A percentile compares a stretch with the other conserved stretches of the same genome.
Evolutionary conservation across 768 basidiomycete species (phyloP).

Genomic region (Gymnopilus junonius): DNA sequence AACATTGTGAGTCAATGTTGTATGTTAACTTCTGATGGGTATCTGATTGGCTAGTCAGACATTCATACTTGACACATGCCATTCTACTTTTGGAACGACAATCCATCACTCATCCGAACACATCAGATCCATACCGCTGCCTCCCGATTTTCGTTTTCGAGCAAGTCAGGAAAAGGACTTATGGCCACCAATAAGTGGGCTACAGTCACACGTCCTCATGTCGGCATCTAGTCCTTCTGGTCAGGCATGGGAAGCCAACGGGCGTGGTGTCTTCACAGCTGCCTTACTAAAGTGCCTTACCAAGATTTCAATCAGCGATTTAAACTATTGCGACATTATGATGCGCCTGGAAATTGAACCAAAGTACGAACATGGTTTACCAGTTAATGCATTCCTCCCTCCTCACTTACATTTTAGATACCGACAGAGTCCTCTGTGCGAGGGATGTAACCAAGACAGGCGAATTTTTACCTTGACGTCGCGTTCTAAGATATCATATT

Average conservation of each 20-base stretch:
- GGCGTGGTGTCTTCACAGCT: slow-evolving; percentile 6
- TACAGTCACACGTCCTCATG: slow-evolving; percentile 9
- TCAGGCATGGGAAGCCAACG: background rate
- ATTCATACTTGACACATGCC: slow-evolving; percentile 17
- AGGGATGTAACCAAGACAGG: too few relatives aligned
- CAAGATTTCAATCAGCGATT: too few relatives aligned
- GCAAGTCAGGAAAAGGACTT: background rate
- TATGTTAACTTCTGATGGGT: background rate
- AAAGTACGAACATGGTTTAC: too few relatives aligned
- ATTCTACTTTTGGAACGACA: slow-evolving; percentile 11
- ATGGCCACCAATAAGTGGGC: background rate
- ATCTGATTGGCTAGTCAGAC: slow-evolving; percentile 8
- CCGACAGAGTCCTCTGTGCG: too few relatives aligned
- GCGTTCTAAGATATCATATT: too few relatives aligned
- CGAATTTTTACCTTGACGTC: too few relatives aligned
- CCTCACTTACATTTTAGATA: too few relatives aligned
- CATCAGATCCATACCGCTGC: background rate
- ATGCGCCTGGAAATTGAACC: too few relatives aligned
- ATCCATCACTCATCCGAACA: background rate
- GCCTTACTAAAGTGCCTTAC: too few relatives aligned
- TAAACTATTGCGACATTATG: too few relatives aligned
- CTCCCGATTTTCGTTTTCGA: background rate
- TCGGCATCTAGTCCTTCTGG: slow-evolving; percentile 7
- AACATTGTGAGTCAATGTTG: slow-evolving; percentile 17
- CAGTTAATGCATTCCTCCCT: too few relatives aligned